Base-by-base conservation (phyloP, 352 stramenopile species). In the Sclerospora graminicola region DNA sequence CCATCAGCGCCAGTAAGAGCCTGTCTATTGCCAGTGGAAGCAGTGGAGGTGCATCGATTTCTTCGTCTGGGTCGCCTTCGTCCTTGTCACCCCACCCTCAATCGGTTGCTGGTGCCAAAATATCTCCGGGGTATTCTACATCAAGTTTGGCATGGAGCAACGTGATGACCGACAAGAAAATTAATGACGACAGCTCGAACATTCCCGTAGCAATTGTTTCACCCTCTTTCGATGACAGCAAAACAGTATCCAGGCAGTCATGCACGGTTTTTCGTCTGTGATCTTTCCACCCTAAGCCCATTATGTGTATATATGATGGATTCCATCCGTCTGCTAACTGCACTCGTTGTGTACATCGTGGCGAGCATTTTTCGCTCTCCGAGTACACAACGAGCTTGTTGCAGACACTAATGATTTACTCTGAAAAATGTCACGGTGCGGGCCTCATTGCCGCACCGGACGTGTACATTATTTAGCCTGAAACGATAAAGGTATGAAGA, bases 391-490 rank as follows among this genome's bases (percentile, higher is more conserved):
- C 44, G 45, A 52, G 45, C 27, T 27, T 57, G 45, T 60, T 41
- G 45, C 56, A 65, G 51, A 50, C 39, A 48, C 34, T 57, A 53
- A 54, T 57, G 24, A 50, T 36, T 60, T 63, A n/a, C 27, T 20
- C 24, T 31, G 19, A 33, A n/a, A 33, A 44, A 45, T 57, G 40
- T 51, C 32, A 56, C 1, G 44, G 35, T 32, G 20, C 21, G 21
- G 21, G 6, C 6, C n/a, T n/a, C n/a, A n/a, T n/a, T 48, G 41
- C 41, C 27, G 21, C 35, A 28, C 41, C 15, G 27, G 39, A 37
- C 38, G 38, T 29, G 38, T 57, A 51, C 33, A 48, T 39, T 48
- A 54, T 45, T 11, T 40, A 51, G 7, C 38, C 36, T 11, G 18
- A 9, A 10, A 27, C 38, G 39, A 50, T 54, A 47, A 23, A 48